Conservation (phyloP, 768 basidiomycete species). For the Macrocybe gigantea region DNA sequence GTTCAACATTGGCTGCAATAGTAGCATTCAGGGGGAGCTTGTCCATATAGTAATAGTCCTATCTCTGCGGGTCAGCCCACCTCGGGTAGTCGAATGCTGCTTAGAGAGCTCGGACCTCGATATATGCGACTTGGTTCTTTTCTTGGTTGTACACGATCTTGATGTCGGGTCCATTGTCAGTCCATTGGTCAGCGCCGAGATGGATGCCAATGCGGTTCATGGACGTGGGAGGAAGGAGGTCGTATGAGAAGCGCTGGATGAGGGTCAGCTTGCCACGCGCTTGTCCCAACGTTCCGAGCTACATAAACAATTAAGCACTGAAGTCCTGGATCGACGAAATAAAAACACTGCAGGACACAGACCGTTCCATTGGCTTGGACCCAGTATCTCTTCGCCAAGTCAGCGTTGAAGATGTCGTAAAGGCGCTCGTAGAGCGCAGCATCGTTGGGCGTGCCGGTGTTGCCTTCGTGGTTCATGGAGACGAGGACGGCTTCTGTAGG, state of each 20-base stretch:
- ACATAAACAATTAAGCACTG: not conserved
- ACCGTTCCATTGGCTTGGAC: slow-evolving; percentile 37
- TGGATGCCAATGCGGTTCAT: slow-evolving; percentile 38
- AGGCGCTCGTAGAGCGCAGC: slow-evolving; percentile 34
- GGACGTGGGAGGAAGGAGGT: slow-evolving; percentile 30
- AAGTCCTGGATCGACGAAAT: not conserved
- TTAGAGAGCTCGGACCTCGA: slow-evolving; percentile 22
- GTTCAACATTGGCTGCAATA: slow-evolving; percentile 30
- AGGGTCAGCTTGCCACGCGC: slow-evolving; percentile 47
- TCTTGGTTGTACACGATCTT: slow-evolving; percentile 36
- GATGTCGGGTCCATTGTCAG: slow-evolving; percentile 41
- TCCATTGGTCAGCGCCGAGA: slow-evolving; percentile 37
- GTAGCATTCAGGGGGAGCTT: slow-evolving; percentile 27
- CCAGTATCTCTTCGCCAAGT: slow-evolving; percentile 39
- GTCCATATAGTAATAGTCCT: slow-evolving; percentile 37
- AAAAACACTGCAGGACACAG: slow-evolving; percentile 5
- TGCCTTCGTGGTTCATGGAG: slow-evolving; percentile 43
- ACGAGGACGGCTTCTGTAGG: slow-evolving; percentile 46
- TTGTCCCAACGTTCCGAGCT: slow-evolving; percentile 45
- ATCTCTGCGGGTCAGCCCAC: not conserved
- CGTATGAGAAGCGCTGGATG: slow-evolving; percentile 41
- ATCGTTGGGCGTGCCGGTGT: slow-evolving; percentile 38
- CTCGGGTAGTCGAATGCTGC: slow-evolving; percentile 2
- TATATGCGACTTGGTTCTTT: slow-evolving; percentile 32
- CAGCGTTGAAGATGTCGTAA: slow-evolving; percentile 31